These are phyloP conservation scores for Leishmania gerbilli DNA, from an alignment of 208 protist species.

Conservation along the genomic window DNA sequence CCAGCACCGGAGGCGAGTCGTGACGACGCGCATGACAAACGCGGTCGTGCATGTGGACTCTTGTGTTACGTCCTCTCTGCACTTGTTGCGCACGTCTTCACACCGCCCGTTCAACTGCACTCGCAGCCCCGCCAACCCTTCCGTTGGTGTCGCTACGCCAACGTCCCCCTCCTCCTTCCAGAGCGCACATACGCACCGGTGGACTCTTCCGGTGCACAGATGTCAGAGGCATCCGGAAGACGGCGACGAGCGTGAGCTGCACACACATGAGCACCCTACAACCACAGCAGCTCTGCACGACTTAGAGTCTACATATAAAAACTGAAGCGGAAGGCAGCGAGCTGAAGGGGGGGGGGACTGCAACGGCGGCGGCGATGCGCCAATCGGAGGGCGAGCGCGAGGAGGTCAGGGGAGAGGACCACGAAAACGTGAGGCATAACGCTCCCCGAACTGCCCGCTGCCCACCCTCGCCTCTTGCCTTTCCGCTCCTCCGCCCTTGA, in stretches of 20 bases:
- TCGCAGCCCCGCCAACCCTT: not conserved
- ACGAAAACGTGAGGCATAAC: not conserved
- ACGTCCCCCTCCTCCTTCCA: not conserved
- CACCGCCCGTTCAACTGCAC: not conserved
- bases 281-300: not conserved
- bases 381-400: not conserved
- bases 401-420: not conserved
- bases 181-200: not conserved
- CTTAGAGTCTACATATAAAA: not conserved
- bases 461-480: not conserved
- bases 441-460: not conserved
- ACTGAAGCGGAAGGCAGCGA: not conserved
- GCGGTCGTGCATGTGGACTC: not conserved
- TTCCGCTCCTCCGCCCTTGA: not conserved
- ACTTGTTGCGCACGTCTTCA: not conserved
- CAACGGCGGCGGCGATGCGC: not conserved
- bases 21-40: not conserved
- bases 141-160: not conserved
- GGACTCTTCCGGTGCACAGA: not conserved
- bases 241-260: not conserved
- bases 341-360: not conserved
- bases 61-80: not conserved
- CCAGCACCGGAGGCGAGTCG: not conserved
- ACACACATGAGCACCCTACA: not conserved
- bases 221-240: not conserved